Conservation (phyloP, 2,329 filamentous ascomycete genomes). For the Onygenales sp. region DNA sequence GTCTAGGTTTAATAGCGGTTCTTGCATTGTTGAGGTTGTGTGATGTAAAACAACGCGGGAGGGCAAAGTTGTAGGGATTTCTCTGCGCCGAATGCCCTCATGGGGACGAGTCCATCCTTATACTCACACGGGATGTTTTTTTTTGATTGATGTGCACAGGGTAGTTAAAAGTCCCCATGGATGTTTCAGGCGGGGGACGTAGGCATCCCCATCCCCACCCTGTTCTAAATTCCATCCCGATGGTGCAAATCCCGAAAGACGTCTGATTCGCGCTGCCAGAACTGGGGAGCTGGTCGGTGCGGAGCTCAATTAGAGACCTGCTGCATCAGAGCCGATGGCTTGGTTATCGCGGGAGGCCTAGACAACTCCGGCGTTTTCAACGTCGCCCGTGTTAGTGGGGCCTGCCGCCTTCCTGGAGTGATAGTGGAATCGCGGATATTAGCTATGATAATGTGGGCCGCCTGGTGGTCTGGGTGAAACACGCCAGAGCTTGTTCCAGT, state of each 20-base stretch:
- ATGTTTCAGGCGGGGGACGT: not conserved
- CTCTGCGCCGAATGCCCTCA: not conserved
- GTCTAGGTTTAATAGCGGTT: not conserved
- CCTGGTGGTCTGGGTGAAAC: not conserved
- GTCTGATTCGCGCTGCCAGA: not conserved
- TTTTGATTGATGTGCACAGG: not conserved
- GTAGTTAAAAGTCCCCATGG: not conserved
- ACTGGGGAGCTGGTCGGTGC: not conserved
- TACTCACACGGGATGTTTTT: not conserved
- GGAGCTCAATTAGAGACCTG: not conserved
- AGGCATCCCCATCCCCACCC: not conserved
- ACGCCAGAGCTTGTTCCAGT: not conserved
- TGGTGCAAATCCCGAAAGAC: not conserved
- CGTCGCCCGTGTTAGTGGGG: not conserved
- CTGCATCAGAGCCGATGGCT: not conserved
- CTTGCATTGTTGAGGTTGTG: not conserved
- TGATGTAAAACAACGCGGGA: too few species aligned
- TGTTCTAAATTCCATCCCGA: not conserved
- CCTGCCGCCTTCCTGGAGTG: not conserved
- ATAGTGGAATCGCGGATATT: not conserved
- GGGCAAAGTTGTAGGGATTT: too few species aligned
- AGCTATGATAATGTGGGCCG: not conserved
- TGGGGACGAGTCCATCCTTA: not conserved
- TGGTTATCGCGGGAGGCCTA: not conserved
- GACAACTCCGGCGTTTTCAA: not conserved